These are phyloP conservation scores for carrot (Daucus carota) DNA, from an alignment of 129 eudicot species.

Conservation along the genomic window DH1_v3.0 NC_030388.2:32474501-32475000, in stretches of 20 bases:
- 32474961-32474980: constrained; percentile 49
- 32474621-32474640: too few species aligned
- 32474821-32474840: background rate
- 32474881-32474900: background rate
- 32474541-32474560: background rate
- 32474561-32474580: background rate
- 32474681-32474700: background rate
- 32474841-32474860: background rate
- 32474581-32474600: background rate
- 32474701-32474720: background rate
- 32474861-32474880: background rate
- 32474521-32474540: background rate
- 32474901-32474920: background rate
- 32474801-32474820: background rate
- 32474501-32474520: background rate
- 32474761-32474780: background rate
- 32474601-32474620: constrained; percentile 15
- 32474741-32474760: background rate
- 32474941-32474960: background rate
- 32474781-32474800: background rate
- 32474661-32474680: background rate
- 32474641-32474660: too few species aligned
- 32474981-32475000: constrained; percentile 89
- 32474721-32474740: background rate
- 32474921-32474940: background rate